Conservation (phyloP, 805 yeast genomes). For the Phaffomyces antillensis region DNA sequence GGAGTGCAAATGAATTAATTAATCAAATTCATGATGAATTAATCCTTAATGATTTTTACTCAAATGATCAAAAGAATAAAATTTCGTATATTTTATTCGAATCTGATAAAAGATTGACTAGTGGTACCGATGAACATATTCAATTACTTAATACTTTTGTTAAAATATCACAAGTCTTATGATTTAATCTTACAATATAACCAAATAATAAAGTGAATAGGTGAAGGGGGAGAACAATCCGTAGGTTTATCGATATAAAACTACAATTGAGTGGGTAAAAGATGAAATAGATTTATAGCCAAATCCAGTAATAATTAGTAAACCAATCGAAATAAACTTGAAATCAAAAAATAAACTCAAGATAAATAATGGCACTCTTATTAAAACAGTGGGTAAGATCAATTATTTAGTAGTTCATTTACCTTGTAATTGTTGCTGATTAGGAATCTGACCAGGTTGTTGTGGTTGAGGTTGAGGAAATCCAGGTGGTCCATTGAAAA, state of each 20-base stretch:
- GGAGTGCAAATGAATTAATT: slow-evolving; percentile 69
- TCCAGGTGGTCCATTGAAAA: slow-evolving; percentile 18
- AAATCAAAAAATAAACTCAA: background rate
- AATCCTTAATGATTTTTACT: slow-evolving; percentile 44
- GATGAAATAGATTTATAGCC: too few species aligned
- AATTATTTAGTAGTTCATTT: background rate
- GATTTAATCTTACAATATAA: background rate
- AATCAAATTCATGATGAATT: slow-evolving; percentile 66
- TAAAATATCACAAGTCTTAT: slow-evolving; percentile 36
- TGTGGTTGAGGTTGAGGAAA: slow-evolving; percentile 8
- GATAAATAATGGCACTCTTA: background rate
- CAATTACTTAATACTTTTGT: slow-evolving; percentile 63
- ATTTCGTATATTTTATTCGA: slow-evolving; percentile 63
- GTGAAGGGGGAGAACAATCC: too few species aligned
- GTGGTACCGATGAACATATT: slow-evolving; percentile 86
- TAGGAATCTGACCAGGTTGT: background rate
- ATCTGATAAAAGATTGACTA: slow-evolving; percentile 65
- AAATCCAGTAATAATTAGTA: too few species aligned
- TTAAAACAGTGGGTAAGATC: background rate
- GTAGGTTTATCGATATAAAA: too few species aligned
- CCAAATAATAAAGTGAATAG: background rate
- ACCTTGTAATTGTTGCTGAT: background rate
- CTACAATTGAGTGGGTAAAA: too few species aligned
- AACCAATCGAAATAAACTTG: too few species aligned
- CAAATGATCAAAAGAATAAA: slow-evolving; percentile 51